Base-by-base conservation (phyloP, 768 basidiomycete species). In the Hypsizygus marmoreus region DNA sequence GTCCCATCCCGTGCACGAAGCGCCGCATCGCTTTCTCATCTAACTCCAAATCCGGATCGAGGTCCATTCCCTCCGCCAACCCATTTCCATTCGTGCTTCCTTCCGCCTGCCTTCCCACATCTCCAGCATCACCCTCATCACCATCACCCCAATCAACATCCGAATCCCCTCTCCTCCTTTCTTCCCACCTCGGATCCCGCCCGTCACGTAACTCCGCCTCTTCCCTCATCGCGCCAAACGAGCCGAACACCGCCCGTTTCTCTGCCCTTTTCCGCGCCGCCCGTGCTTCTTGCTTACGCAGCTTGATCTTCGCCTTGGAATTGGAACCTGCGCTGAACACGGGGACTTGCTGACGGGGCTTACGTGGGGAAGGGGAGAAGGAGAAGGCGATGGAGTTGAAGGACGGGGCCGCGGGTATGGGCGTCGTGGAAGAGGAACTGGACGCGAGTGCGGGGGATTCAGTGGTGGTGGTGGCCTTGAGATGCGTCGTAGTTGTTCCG, bases 21-120 rank as follows among this genome's bases (percentile, higher is more conserved):
- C 72, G 70, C 48, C 66, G 42, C 83, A 88, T 78, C 16, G 78
- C 79, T 2, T 62, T 59, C 33, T 70, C 31, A 53, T 75, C 69
- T 8, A 74, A 30, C 7, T 73, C 72, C 31, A 82, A 40, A 17
- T 88, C 85, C 0, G 70, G 65, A 49, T 90, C 88, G 14, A 89
- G 60, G 2, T 79, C 75, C 87, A 89, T 90, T 16, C 73, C 84
- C 41, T 74, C 76, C 1, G 64, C 65, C n/a, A 69, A 71, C 3
- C 63, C 60, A 17, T 41, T 58, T 3, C 50, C 56, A 10, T 53
- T 46, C 11, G 36, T 54, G 23, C 32, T 53, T 54, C 53, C 68
- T 26, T 62, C 62, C 12, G 63, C 55, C 33, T 63, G 68, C 2
- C 59, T 53, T 9, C 57, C 69, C 28, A 63, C 70, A 6, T 57